A percentile compares a stretch with the other conserved stretches of the same genome.
phyloP scores from a whole-genome alignment of 805 yeast genomes.

The Limtongia smithiae region DNA sequence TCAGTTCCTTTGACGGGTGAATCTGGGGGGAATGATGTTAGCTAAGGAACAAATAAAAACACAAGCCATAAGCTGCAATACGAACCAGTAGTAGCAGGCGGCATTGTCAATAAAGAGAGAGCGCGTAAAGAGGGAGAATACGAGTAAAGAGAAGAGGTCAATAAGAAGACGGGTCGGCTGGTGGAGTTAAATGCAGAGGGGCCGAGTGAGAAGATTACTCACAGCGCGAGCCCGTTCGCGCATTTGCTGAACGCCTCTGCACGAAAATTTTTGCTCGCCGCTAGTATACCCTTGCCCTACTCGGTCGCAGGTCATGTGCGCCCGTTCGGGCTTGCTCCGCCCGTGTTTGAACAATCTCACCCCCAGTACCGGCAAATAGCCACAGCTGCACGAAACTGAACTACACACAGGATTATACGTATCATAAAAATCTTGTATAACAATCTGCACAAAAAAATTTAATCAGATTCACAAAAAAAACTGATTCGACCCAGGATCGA shows the following conservation, averaged over 20 bases:
- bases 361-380: too few species aligned
- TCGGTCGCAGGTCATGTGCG: too few species aligned
- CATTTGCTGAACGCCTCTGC: too few species aligned
- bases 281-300: too few species aligned
- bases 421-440: not conserved
- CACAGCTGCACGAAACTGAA: too few species aligned
- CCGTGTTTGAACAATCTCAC: too few species aligned
- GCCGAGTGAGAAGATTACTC: not conserved
- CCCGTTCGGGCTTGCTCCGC: too few species aligned
- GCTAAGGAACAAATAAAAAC: not conserved
- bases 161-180: not conserved
- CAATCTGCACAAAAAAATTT: not conserved
- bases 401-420: too few species aligned
- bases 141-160: not conserved
- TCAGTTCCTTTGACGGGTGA: conserved; percentile 16
- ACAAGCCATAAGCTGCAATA: not conserved
- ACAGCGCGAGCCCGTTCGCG: too few species aligned
- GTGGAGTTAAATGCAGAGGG: conserved; percentile 1
- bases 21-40: not conserved
- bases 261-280: too few species aligned
- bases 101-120: conserved; percentile 12
- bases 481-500: conserved; percentile 99
- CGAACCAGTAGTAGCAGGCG: conserved; percentile 26
- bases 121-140: too few species aligned
- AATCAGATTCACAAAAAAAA: not conserved